Evolutionary conservation across 2,329 filamentous ascomycete genomes (phyloP), one percentile per base, ranked within the genome.

Genomic region (Helotiales sp.): DNA sequence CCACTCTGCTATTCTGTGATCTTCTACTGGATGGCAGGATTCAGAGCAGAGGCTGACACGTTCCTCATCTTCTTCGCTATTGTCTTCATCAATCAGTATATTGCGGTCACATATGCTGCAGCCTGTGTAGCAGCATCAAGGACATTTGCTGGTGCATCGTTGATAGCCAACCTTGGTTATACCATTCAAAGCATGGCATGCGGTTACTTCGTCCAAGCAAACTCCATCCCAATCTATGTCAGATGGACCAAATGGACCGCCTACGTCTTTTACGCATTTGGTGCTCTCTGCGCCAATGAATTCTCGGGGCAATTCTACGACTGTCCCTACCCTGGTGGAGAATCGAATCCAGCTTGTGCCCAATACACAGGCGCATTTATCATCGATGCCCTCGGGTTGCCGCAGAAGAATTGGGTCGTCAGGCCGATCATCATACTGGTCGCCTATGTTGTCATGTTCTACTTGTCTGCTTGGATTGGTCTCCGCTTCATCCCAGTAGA

Each of bases 11-110:
- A 87, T 67, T 85, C 85, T 5, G 73, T 85, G 1, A 86, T 92
- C 7, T 87, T 86, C 67, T 93, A 92, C 71, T 92, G 90, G 70
- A 91, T 92, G 86, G 83, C 85, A 6, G 88, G 88, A 0, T 90
- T 91, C 64, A 83, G 89, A 47, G 77, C 80, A 2, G 80, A 86
- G 8, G 82, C 79, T 0, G 72, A 67, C 1, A 83, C 87, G 54
- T 92, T 91, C 71, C 86, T 93, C 57, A 85, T 81, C 0, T 93
- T 91, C 74, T 87, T 92, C 62, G 76, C 80, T 2, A 78, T 91
- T 34, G 81, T 86, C 0, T 71, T 93, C 4, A 71, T 92, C 2
- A 86, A 84, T 44, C 89, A 93, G 58, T 91, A 90, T 63, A 86
- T 90, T 33, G 84, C 88, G 1, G 83, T 93, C 9, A 88, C 84